A percentile compares a stretch with the other conserved stretches of the same genome.
These are phyloP conservation scores for Halenospora varia DNA, from an alignment of 495 filamentous ascomycete genomes.

Conservation along the genomic window DNA sequence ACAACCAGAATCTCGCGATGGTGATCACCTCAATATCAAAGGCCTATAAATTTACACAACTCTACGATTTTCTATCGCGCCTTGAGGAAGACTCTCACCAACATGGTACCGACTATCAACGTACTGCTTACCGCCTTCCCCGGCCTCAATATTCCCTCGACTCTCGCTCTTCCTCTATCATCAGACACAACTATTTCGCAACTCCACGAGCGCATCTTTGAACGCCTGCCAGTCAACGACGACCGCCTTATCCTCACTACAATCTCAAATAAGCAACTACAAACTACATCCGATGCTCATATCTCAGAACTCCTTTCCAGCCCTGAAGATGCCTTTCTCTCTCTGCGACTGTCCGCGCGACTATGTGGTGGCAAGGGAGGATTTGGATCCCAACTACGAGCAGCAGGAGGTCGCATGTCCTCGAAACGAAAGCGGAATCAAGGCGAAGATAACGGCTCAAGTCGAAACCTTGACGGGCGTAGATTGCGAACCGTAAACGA, in stretches of 20 bases:
- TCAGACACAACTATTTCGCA: slow-evolving; percentile 61
- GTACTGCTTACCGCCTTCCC: slow-evolving; percentile 78
- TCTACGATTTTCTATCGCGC: too few relatives aligned
- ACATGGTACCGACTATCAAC: slow-evolving; percentile 60
- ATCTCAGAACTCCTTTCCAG: slow-evolving; percentile 50
- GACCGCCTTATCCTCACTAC: slow-evolving; percentile 73
- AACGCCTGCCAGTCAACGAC: slow-evolving; percentile 56
- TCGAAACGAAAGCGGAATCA: slow-evolving; percentile 82
- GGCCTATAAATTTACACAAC: too few relatives aligned
- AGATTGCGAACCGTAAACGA: slow-evolving; percentile 88
- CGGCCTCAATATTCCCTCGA: slow-evolving; percentile 75
- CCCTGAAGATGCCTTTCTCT: slow-evolving; percentile 61
- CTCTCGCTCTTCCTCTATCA: slow-evolving; percentile 67
- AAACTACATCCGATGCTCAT: slow-evolving; percentile 37
- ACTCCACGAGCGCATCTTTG: slow-evolving; percentile 57
- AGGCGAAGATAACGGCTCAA: slow-evolving; percentile 82
- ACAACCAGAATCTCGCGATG: neutral
- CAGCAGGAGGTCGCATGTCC: slow-evolving; percentile 96
- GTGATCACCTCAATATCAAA: neutral
- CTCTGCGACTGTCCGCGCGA: slow-evolving; percentile 70
- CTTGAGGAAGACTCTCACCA: too few relatives aligned
- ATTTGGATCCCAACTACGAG: slow-evolving; percentile 94
- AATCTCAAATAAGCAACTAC: slow-evolving; percentile 67
- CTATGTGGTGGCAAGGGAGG: slow-evolving; percentile 92
- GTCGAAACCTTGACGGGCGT: slow-evolving; percentile 88